Evolutionary conservation across 1,139 yeast genomes (phyloP).

Genomic region (Wickerhamiella pararugosa): DNA sequence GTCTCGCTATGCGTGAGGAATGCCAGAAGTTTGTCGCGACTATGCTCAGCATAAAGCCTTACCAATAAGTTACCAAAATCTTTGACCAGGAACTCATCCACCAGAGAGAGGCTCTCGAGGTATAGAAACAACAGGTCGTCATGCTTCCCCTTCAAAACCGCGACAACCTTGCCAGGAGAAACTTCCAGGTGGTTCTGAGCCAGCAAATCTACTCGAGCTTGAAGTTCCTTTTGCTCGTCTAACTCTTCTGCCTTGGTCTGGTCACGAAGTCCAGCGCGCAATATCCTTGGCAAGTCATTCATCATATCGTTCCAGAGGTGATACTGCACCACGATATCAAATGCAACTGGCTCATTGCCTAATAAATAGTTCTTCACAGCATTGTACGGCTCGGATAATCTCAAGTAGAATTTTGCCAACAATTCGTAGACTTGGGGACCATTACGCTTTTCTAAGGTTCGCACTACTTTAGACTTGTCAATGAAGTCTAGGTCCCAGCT

Average conservation of each 20-base stretch:
- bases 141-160: slow-evolving; percentile 27
- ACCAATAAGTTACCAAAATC: slow-evolving; percentile 56
- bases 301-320: slow-evolving; percentile 44
- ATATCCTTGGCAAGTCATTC: slow-evolving; percentile 34
- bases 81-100: slow-evolving; percentile 40
- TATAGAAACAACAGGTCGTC: slow-evolving; percentile 39
- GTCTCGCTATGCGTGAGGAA: slow-evolving; percentile 39
- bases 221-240: slow-evolving; percentile 30
- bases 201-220: slow-evolving; percentile 38
- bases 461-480: slow-evolving; percentile 22
- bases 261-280: slow-evolving; percentile 19
- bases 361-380: slow-evolving; percentile 31
- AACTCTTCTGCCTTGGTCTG: slow-evolving; percentile 27
- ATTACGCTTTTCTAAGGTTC: slow-evolving; percentile 32
- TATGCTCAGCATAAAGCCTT: slow-evolving; percentile 46
- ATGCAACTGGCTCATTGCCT: slow-evolving; percentile 35
- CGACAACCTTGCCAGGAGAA: slow-evolving; percentile 35
- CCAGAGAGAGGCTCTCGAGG: slow-evolving; percentile 37
- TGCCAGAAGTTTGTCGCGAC: slow-evolving; percentile 36
- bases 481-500: slow-evolving; percentile 49
- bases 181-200: slow-evolving; percentile 56
- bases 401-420: slow-evolving; percentile 42
- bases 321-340: slow-evolving; percentile 42
- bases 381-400: slow-evolving; percentile 40
- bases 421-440: slow-evolving; percentile 30